Evolutionary conservation across 176 grass and related monocot genomes (phyloP).

Genomic region (Bromus sterilis): DNA sequence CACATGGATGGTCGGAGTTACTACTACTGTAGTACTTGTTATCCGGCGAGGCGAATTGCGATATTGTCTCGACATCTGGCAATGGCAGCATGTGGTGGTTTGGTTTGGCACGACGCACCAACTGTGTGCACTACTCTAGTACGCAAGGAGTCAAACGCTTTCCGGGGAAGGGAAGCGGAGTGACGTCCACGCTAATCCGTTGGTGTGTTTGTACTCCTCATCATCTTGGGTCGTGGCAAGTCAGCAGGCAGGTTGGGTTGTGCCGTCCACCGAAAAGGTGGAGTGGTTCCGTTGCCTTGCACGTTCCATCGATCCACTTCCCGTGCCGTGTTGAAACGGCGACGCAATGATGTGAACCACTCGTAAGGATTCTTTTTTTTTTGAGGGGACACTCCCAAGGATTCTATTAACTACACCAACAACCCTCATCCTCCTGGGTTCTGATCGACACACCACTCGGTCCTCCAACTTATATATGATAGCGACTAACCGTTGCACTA

Average conservation of each 20-base stretch:
- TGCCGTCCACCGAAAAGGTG: background rate
- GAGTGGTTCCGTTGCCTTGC: slow-evolving; percentile 5
- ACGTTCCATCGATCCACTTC: background rate
- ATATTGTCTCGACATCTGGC: background rate
- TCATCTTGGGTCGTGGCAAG: background rate
- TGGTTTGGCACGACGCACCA: background rate
- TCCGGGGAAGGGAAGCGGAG: background rate
- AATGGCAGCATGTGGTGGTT: slow-evolving; percentile 1
- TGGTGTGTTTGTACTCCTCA: background rate
- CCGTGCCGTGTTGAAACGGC: background rate
- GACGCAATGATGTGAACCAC: background rate
- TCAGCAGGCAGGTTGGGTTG: background rate
- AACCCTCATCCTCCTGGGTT: too few relatives aligned
- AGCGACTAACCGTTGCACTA: too few relatives aligned
- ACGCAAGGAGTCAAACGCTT: slow-evolving; percentile 9
- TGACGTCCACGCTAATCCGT: slow-evolving; percentile 32
- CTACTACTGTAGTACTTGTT: too few relatives aligned
- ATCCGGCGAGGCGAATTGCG: background rate
- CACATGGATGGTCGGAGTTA: slow-evolving; percentile 25
- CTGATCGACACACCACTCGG: too few relatives aligned
- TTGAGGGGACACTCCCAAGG: too few relatives aligned
- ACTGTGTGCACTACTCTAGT: background rate
- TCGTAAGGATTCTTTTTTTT: too few relatives aligned
- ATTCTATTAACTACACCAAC: too few relatives aligned
- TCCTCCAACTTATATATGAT: too few relatives aligned